Base-by-base conservation (phyloP, 2,329 filamentous ascomycete species). In the Neonectria magnoliae region DNA sequence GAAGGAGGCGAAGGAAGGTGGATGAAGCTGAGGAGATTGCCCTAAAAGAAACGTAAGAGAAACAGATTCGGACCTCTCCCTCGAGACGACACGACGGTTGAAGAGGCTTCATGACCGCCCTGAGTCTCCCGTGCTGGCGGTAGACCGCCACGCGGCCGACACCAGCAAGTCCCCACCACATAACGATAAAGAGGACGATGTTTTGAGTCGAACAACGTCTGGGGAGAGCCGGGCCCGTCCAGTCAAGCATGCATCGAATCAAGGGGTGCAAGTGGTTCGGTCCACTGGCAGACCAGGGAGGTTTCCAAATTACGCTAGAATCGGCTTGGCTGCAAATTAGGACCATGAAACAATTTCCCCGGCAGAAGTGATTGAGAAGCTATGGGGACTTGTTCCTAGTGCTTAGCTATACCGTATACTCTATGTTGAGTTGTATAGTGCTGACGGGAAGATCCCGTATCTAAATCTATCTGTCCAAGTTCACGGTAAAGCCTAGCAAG, bases 251-350 rank as follows among this genome's bases (percentile, higher is more conserved):
- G 36, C 36, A 11, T 7, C 48, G 10, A 51, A 31, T 20, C 48
- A 45, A 42, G 59, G 53, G 45, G 45, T 33, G 44, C 33, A 52
- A 56, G 18, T 27, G 25, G 53, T 29, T 57, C 16, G 60, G 41
- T 57, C 53, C 47, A 52, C 60, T 62, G 60, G 57, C 54, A 62
- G 60, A 42, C 54, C 53, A 57, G 53, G 53, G 47, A 44, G 25
- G n/a, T 13, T 44, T 51, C 29, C 27, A 14, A 51, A 51, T 51
- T 33, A 42, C 57, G 50, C 57, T 55, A 54, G 57, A 41, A 36
- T 47, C 27, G 33, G 45, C 41, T 45, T 55, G 51, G 42, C 14
- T 22, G 14, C 48, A 51, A 51, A 51, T 51, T 51, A 18, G 48
- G 18, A 18, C 29, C 48, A 2, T 51, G 29, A 51, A 51, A 51